A percentile compares a stretch with the other conserved stretches of the same genome.
These are phyloP conservation scores for Aspergillus ruber DNA, from an alignment of 2,329 filamentous ascomycete genomes.

Conservation along the genomic window DNA sequence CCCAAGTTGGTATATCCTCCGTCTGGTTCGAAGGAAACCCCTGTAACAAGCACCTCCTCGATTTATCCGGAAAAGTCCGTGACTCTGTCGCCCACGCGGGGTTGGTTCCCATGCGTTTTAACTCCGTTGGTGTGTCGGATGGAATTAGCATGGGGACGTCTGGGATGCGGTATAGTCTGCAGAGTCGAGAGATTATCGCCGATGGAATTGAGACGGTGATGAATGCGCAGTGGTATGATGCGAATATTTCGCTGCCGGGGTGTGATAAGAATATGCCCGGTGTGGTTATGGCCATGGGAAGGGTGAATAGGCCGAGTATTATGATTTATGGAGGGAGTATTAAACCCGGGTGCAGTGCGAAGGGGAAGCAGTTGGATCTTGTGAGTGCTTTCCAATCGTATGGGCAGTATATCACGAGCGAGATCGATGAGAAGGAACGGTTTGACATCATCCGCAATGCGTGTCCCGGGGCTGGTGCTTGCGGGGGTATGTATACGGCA, in stretches of 20 bases:
- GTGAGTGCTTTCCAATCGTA: conserved; percentile 95
- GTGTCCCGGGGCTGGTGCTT: conserved; percentile 69
- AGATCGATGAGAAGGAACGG: conserved; percentile 8
- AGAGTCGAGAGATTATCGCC: conserved; percentile 89
- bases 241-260: conserved; percentile 85
- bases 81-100: conserved; percentile 64
- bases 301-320: conserved; percentile 80
- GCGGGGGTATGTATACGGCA: conserved; percentile 73
- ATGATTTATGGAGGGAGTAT: conserved; percentile 97
- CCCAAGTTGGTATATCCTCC: conserved; percentile 90
- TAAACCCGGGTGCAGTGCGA: conserved; percentile 71
- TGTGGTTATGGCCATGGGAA: conserved; percentile 80
- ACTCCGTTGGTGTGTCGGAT: conserved; percentile 92
- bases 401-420: conserved; percentile 65
- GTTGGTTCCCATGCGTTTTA: conserved; percentile 88
- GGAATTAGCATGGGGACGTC: conserved; percentile 95
- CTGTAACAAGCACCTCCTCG: conserved; percentile 97
- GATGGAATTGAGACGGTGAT: conserved; percentile 97
- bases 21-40: conserved; percentile 96
- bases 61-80: conserved; percentile 68
- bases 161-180: conserved; percentile 88
- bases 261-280: conserved; percentile 99
- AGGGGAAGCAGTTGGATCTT: conserved; percentile 69
- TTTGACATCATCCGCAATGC: conserved; percentile 30
- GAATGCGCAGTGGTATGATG: conserved; percentile 95